A percentile compares a stretch with the other conserved stretches of the same genome.
phyloP scores from a whole-genome alignment of 352 stramenopile genomes.

The Globisporangium recalcitrans region DNA sequence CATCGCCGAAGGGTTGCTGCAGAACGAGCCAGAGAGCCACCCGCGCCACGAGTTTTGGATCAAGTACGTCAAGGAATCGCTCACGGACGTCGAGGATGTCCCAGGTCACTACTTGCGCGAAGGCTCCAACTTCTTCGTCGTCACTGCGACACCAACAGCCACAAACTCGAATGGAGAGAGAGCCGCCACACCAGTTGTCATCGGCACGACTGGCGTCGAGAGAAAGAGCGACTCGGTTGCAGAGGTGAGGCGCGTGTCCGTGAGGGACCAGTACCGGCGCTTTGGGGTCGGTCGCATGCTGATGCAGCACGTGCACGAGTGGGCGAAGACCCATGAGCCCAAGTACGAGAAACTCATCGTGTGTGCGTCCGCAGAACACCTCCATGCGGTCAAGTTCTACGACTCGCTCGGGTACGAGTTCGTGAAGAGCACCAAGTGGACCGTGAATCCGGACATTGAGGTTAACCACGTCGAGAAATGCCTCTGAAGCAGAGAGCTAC shows the following conservation, averaged over 20 bases:
- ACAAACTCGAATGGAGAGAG: no score
- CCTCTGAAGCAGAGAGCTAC: background rate
- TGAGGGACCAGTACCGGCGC: constrained; percentile 12
- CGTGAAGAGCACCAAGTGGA: background rate
- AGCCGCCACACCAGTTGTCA: background rate
- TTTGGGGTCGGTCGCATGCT: constrained; percentile 18
- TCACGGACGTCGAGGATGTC: constrained; percentile 18
- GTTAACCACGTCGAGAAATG: constrained; percentile 4
- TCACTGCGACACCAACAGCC: background rate
- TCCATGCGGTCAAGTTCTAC: constrained; percentile 19
- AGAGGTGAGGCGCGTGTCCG: constrained; percentile 13
- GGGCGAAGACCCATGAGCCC: constrained; percentile 2
- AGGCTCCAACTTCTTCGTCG: constrained; percentile 14
- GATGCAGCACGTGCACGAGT: constrained; percentile 17
- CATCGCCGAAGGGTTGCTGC: constrained; percentile 15
- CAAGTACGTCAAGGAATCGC: constrained; percentile 18
- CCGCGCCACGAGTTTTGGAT: constrained; percentile 12
- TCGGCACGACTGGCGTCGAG: constrained; percentile 12
- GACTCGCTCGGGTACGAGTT: constrained; percentile 16
- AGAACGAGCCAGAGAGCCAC: constrained; percentile 9
- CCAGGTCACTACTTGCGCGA: constrained; percentile 6
- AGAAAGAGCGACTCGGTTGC: background rate
- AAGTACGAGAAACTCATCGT: constrained; percentile 7
- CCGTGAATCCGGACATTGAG: background rate
- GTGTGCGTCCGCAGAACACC: constrained; percentile 9